phyloP scores from a whole-genome alignment of 1,284 basidiomycete genomes.

The Irpex sp. region DNA sequence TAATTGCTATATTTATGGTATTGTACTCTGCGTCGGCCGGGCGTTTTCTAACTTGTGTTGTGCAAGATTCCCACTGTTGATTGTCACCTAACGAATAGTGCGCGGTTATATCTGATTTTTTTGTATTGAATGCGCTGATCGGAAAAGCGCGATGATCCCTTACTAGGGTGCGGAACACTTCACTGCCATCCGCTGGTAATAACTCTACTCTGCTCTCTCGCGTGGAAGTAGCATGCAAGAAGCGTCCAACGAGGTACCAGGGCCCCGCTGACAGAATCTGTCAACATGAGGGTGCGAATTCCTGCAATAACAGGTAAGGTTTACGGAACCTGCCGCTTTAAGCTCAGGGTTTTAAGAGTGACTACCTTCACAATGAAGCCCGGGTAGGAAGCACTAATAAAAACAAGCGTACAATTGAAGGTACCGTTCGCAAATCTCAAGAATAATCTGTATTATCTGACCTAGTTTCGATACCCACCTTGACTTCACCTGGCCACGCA shows the following conservation, averaged over 20 bases:
- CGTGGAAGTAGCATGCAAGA: neutral
- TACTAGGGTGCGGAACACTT: neutral
- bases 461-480: neutral
- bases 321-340: neutral
- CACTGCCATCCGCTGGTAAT: neutral
- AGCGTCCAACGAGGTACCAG: slow-evolving; percentile 7
- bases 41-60: slow-evolving; percentile 8
- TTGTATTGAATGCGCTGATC: neutral
- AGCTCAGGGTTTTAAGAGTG: neutral
- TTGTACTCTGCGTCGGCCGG: slow-evolving; percentile 12
- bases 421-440: neutral
- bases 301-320: neutral
- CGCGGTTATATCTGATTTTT: neutral
- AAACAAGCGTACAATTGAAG: neutral
- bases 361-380: neutral
- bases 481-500: neutral
- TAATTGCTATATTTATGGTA: slow-evolving; percentile 4
- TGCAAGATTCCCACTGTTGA: slow-evolving; percentile 10
- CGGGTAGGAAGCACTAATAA: neutral
- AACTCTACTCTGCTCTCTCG: neutral
- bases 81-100: neutral
- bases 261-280: slow-evolving; percentile 7
- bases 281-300: neutral
- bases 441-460: neutral
- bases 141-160: neutral